A percentile compares a stretch with the other conserved stretches of the same genome.
Conservation (phyloP, 768 basidiomycete species). For the Mycena belliarum region DNA sequence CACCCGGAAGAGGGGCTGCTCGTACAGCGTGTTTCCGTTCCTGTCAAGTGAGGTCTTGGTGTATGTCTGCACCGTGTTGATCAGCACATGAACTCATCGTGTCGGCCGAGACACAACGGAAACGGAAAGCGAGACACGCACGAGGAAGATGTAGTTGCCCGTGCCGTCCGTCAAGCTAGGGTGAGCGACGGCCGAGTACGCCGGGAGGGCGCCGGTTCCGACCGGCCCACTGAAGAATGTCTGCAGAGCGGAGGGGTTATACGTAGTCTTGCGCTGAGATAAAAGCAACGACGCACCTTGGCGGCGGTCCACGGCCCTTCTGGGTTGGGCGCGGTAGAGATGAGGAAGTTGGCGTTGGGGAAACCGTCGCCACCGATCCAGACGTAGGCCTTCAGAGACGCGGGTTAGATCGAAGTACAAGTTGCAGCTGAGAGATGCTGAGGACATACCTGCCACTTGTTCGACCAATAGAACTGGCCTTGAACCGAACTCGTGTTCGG, state of each 20-base stretch:
- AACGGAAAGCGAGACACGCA: no score
- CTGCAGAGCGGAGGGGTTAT: neutral
- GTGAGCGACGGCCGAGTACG: conserved; percentile 14
- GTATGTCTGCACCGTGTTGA: neutral
- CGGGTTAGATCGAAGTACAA: neutral
- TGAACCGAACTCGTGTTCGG: conserved; percentile 13
- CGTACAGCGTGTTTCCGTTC: no score
- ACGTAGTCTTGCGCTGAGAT: neutral
- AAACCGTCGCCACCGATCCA: conserved; percentile 20
- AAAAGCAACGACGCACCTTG: neutral
- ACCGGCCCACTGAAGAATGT: neutral
- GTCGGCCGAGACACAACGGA: neutral
- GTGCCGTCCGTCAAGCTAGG: conserved; percentile 17
- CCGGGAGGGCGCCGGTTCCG: conserved; percentile 10
- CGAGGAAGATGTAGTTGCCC: conserved; percentile 19
- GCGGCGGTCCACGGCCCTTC: conserved; percentile 18
- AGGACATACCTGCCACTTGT: conserved; percentile 3
- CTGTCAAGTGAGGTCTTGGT: no score
- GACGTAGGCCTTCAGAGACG: conserved; percentile 5
- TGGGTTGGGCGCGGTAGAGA: conserved; percentile 18
- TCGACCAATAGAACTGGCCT: conserved; percentile 15
- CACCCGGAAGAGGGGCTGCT: no score
- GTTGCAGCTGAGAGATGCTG: no score
- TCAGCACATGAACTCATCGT: neutral
- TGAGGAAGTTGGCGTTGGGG: conserved; percentile 18